phyloP scores from a whole-genome alignment of 345 rosid species.

The Citrus unshiu region DNA sequence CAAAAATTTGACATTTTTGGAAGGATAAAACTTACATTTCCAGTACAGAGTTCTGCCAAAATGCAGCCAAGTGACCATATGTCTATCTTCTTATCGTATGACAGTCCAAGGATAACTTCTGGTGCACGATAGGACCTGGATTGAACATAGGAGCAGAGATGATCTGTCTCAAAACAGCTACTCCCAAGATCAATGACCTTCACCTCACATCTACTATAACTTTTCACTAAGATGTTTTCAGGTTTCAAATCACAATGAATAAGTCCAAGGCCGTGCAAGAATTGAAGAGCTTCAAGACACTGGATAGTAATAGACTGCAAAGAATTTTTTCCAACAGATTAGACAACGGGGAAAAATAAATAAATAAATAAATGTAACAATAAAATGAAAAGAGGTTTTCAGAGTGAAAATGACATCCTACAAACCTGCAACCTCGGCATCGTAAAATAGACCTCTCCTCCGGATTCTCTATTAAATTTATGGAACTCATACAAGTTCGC shows the following conservation, averaged over 20 bases:
- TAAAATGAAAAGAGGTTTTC: not conserved
- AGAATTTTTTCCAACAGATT: conserved; percentile 24
- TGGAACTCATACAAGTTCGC: conserved; percentile 98
- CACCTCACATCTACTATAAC: conserved; percentile 97
- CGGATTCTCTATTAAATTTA: conserved; percentile 94
- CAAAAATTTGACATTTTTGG: not conserved
- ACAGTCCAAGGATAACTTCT: conserved; percentile 91
- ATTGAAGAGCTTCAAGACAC: conserved; percentile 93
- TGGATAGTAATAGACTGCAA: conserved; percentile 95
- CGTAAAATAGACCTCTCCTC: conserved; percentile 98
- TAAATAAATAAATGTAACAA: conserved; percentile 6
- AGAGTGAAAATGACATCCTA: conserved; percentile 13
- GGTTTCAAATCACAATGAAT: conserved; percentile 98
- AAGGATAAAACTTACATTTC: conserved; percentile 69
- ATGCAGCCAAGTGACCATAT: conserved; percentile 99
- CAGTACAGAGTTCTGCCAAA: conserved; percentile 96
- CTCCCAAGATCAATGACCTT: conserved; percentile 99
- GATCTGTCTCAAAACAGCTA: conserved; percentile 99
- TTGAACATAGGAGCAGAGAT: conserved; percentile 96
- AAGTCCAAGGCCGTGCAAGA: conserved; percentile 93
- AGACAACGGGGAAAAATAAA: not conserved
- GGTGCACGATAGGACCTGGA: conserved; percentile 99
- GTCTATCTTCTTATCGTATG: conserved; percentile 95
- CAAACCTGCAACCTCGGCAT: conserved; percentile 98
- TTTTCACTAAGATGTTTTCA: conserved; percentile 91